These are phyloP conservation scores for Poa pratensis DNA, from an alignment of 176 grass and related monocot genomes.

Conservation along the genomic window DNA sequence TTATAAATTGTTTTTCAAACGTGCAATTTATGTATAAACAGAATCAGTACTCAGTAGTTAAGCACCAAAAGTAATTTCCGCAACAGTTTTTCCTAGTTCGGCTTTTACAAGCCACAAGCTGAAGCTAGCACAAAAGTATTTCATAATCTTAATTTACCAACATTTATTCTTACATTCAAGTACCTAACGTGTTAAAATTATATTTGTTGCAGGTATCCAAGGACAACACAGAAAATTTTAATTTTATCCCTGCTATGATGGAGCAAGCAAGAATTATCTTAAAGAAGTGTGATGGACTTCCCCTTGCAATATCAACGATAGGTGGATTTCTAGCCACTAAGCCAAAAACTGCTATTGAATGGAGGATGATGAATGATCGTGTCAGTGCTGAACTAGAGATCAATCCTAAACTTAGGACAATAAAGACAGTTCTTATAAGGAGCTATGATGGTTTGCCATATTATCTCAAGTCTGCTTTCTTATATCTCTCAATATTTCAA, in stretches of 20 bases:
- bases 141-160: neutral
- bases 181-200: neutral
- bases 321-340: constrained; percentile 38
- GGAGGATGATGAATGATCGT: constrained; percentile 17
- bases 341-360: constrained; percentile 35
- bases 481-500: constrained; percentile 38
- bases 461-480: constrained; percentile 43
- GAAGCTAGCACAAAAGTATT: neutral
- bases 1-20: no score
- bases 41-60: no score
- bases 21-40: no score
- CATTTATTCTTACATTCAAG: rapidly evolving
- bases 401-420: neutral
- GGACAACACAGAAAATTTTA: neutral
- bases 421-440: neutral
- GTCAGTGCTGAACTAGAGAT: constrained; percentile 29
- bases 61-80: no score
- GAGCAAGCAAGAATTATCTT: constrained; percentile 22
- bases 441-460: constrained; percentile 55
- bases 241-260: neutral
- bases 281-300: constrained; percentile 37
- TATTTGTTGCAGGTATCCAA: neutral
- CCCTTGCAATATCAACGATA: constrained; percentile 48
- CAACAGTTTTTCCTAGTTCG: neutral
- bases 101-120: neutral